These are phyloP conservation scores for Aspergillus fischeri DNA, from an alignment of 2,329 filamentous ascomycete species.

Conservation along the genomic window DNA sequence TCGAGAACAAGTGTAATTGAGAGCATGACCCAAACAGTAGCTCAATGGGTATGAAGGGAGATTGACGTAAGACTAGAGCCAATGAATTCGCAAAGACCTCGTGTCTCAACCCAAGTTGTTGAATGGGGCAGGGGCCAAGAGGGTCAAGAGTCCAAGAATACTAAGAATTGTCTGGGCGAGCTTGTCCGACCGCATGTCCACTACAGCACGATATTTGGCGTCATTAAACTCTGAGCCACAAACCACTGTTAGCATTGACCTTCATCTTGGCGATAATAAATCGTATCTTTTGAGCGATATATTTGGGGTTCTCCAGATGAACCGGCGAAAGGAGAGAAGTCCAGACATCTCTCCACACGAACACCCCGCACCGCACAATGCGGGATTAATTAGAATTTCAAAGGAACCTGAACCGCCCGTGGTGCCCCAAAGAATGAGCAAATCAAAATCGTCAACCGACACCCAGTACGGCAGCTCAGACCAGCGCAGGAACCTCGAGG, in stretches of 20 bases:
- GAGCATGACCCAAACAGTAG: not conserved
- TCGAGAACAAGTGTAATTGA: not conserved
- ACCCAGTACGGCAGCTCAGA: no score
- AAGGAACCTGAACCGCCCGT: not conserved
- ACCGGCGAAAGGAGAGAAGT: not conserved
- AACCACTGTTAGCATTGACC: not conserved
- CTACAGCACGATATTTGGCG: not conserved
- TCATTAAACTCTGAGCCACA: not conserved
- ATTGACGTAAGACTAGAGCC: not conserved
- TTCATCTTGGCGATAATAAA: not conserved
- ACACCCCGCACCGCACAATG: not conserved
- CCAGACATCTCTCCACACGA: not conserved
- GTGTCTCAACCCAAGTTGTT: not conserved
- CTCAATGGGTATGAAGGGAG: not conserved
- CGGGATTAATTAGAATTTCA: not conserved
- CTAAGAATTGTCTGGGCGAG: not conserved
- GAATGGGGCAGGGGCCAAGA: not conserved
- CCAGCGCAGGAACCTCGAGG: no score
- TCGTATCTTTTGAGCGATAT: not conserved
- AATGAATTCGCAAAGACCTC: not conserved
- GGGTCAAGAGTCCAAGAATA: not conserved
- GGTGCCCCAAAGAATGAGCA: not conserved
- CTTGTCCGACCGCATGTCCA: not conserved
- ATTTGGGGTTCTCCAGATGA: not conserved
- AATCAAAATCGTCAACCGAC: not conserved